These are phyloP conservation scores for Thermochaetoides thermophila DNA, from an alignment of 495 filamentous ascomycete genomes.

Conservation along the genomic window DNA sequence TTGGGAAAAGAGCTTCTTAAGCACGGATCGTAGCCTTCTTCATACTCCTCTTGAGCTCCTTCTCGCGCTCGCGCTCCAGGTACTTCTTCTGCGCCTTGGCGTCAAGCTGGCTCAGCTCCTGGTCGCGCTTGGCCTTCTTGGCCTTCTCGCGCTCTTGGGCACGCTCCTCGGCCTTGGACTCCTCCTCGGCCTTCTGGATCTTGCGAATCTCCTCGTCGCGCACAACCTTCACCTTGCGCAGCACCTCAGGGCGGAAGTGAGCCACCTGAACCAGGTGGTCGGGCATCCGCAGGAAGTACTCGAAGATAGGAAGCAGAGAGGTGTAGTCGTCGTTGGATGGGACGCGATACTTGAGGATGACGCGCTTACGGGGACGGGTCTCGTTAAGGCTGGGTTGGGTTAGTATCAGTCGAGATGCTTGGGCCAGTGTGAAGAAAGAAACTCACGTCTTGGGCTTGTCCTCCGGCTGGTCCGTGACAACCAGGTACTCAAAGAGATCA, in stretches of 20 bases:
- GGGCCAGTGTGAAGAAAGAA: not conserved
- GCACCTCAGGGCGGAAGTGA: constrained; percentile 80
- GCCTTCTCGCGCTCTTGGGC: constrained; percentile 60
- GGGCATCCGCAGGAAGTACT: constrained; percentile 67
- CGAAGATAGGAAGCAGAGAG: constrained; percentile 58
- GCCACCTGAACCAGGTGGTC: constrained; percentile 62
- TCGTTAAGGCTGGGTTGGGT: constrained; percentile 56
- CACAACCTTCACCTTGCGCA: constrained; percentile 61
- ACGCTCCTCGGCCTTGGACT: constrained; percentile 89
- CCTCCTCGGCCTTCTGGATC: constrained; percentile 67
- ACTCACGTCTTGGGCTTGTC: constrained; percentile 80
- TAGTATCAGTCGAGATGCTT: not conserved
- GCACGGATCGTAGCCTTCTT: constrained; percentile 52
- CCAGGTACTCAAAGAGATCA: constrained; percentile 70
- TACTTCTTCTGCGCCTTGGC: constrained; percentile 94
- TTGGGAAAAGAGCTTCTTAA: constrained; percentile 4
- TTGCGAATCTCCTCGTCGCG: constrained; percentile 74
- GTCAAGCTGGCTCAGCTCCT: constrained; percentile 61
- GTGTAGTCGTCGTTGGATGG: constrained; percentile 51
- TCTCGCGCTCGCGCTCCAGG: constrained; percentile 78
- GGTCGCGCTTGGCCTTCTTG: constrained; percentile 89
- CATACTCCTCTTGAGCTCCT: constrained; percentile 55
- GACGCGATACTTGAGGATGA: constrained; percentile 61
- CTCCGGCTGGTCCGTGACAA: constrained; percentile 78
- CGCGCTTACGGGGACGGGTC: constrained; percentile 67